Evolutionary conservation across 2,329 filamentous ascomycete species (phyloP), one percentile per base, ranked within the genome.

Genomic region (Cladosporium austrohemisphaericum): DNA sequence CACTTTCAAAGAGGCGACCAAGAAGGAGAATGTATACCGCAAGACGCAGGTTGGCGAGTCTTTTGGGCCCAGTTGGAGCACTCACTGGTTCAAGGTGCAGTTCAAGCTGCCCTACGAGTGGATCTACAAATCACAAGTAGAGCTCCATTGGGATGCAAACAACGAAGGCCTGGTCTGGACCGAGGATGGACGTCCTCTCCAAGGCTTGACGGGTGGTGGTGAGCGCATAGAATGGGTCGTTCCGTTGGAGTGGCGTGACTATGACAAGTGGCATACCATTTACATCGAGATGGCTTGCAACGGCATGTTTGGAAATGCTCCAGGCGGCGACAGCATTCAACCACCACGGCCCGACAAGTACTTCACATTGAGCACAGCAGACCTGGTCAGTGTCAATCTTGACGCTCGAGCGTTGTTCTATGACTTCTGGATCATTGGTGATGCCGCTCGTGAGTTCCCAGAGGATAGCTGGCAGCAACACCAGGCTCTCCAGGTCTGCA

Each of bases 221-320:
- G 93, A 98, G 63, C 80, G 93, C 47, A 79, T 84, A 13, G 90
- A 97, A 69, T 98, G 92, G 91, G 82, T 95, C 52, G 76, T 98
- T 36, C 92, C 93, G 7, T 76, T 88, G 43, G 75, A 76, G 13
- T 95, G 87, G 71, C 80, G 87, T 54, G 88, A 95, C 66, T 51
- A 35, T 22, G 91, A 89, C 46, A 83, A 92, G 65, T 81, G 90
- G 61, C 91, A 97, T 67, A 82, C 78, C 14, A 87, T 98, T 61
- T 98, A 96, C 68, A 85, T 98, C 56, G 93, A 98, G 72, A 95
- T 97, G 88, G 93, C 93, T 16, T 97, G 93, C 72, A 98, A 98
- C 68, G 84, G 85, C 68, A 97, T 97, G 91, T 97, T 97, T 71
- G 93, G 93, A 59, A 95, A 95, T 66, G 86, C 90, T 0, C 78